These are phyloP conservation scores for Dryas alaskensis DNA, from an alignment of 306 rosid species.

Conservation along the genomic window DNA sequence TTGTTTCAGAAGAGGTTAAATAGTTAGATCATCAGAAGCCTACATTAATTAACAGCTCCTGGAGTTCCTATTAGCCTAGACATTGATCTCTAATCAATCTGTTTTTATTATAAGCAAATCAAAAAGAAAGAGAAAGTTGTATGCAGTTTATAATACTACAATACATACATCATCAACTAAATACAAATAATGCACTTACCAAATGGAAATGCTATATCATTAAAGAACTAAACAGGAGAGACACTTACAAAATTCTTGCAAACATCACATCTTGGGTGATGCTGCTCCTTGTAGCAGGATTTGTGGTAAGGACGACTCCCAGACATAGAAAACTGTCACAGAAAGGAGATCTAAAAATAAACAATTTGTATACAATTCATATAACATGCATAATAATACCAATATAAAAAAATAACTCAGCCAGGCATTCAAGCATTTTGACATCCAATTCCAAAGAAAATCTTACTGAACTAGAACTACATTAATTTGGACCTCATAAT, in stretches of 20 bases:
- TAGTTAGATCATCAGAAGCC: not conserved
- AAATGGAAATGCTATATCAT: not conserved
- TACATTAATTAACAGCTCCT: not conserved
- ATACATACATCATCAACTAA: not conserved
- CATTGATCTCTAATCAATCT: not conserved
- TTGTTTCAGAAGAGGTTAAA: not conserved
- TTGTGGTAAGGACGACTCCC: constrained; percentile 76
- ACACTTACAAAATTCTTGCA: constrained; percentile 76
- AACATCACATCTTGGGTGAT: constrained; percentile 96
- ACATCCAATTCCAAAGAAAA: constrained; percentile 20
- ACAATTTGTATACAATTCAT: not conserved
- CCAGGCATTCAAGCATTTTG: constrained; percentile 5
- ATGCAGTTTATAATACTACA: not conserved
- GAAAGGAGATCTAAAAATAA: constrained; percentile 19
- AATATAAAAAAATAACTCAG: not conserved
- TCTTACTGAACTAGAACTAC: constrained; percentile 11
- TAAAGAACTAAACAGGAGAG: constrained; percentile 19
- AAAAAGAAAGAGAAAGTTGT: not conserved
- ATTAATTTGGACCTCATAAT: constrained; percentile 59
- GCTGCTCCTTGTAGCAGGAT: constrained; percentile 83
- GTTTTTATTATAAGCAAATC: too few relatives aligned
- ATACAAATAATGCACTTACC: not conserved
- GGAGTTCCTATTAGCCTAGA: not conserved
- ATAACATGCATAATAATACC: not conserved
- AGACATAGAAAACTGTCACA: constrained; percentile 77